Percentiles rank a stretch among this genome's conserved stretches.
phyloP scores from a whole-genome alignment of 768 basidiomycete genomes.

The Baorangia bicolor region DNA sequence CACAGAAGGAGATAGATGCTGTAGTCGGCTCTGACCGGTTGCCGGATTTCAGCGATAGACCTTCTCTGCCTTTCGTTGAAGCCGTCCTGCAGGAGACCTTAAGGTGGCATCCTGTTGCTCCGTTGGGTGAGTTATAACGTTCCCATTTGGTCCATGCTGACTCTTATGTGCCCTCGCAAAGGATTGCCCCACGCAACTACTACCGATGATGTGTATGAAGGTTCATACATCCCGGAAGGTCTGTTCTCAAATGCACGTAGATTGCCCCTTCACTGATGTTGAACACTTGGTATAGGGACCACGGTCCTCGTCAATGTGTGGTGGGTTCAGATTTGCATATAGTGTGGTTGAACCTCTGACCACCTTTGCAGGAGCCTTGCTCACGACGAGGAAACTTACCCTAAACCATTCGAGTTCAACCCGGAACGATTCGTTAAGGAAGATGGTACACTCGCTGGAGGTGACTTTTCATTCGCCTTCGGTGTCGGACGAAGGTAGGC shows the following conservation, averaged over 20 bases:
- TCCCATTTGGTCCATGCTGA: neutral
- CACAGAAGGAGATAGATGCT: conserved; percentile 25
- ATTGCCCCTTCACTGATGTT: neutral
- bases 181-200: conserved; percentile 24
- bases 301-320: conserved; percentile 25
- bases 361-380: conserved; percentile 36
- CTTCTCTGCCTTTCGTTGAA: conserved; percentile 26
- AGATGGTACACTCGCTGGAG: conserved; percentile 15
- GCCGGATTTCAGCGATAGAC: conserved; percentile 23
- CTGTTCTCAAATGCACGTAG: neutral
- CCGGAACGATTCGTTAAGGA: conserved; percentile 39
- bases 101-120: conserved; percentile 24
- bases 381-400: conserved; percentile 38
- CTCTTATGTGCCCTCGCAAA: neutral
- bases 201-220: conserved; percentile 24
- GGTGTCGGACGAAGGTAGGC: conserved; percentile 29
- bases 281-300: conserved; percentile 8
- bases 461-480: conserved; percentile 12
- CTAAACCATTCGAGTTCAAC: conserved; percentile 39
- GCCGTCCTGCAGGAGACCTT: conserved; percentile 23
- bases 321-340: conserved; percentile 4
- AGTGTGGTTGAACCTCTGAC: neutral
- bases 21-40: conserved; percentile 21
- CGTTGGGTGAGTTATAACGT: conserved; percentile 19
- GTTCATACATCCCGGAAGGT: conserved; percentile 27